These are phyloP conservation scores for Amorphotheca resinae DNA, from an alignment of 495 filamentous ascomycete species.

Conservation along the genomic window DNA sequence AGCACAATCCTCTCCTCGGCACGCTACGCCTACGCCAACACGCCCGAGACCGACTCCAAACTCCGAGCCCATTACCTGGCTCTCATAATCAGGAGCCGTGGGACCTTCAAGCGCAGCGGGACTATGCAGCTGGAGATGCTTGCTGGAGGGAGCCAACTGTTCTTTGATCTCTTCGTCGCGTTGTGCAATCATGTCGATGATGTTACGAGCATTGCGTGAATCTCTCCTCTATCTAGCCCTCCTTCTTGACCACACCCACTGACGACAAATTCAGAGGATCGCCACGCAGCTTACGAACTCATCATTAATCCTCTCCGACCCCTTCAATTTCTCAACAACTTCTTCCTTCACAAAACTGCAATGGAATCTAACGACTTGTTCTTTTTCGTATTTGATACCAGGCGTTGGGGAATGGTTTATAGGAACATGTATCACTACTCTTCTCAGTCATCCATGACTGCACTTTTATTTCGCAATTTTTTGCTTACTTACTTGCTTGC, in stretches of 20 bases:
- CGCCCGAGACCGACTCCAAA: slow-evolving; percentile 75
- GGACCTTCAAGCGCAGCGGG: slow-evolving; percentile 90
- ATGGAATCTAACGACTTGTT: not conserved
- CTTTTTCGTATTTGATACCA: slow-evolving; percentile 3
- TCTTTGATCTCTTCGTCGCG: slow-evolving; percentile 94
- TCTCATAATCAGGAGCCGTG: slow-evolving; percentile 84
- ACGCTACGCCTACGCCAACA: slow-evolving; percentile 88
- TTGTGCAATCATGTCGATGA: slow-evolving; percentile 97
- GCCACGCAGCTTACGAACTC: slow-evolving; percentile 19
- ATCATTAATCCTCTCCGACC: slow-evolving; percentile 9
- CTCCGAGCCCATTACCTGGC: slow-evolving; percentile 91
- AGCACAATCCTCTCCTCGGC: slow-evolving; percentile 80
- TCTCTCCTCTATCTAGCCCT: slow-evolving; percentile 3
- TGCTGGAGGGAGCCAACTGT: slow-evolving; percentile 72
- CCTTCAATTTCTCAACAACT: slow-evolving; percentile 1
- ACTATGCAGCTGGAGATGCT: slow-evolving; percentile 98
- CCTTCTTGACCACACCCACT: not conserved
- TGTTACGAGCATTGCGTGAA: slow-evolving; percentile 31
- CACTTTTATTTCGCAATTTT: not conserved
- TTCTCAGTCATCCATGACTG: not conserved
- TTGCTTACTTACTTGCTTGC: not conserved
- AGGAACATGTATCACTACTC: not conserved
- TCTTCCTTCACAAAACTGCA: not conserved
- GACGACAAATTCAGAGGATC: slow-evolving; percentile 11
- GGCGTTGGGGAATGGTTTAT: not conserved